Evolutionary conservation across 2,329 filamentous ascomycete genomes (phyloP), one percentile per base, ranked within the genome.

Genomic region (Epichloe scottii): DNA sequence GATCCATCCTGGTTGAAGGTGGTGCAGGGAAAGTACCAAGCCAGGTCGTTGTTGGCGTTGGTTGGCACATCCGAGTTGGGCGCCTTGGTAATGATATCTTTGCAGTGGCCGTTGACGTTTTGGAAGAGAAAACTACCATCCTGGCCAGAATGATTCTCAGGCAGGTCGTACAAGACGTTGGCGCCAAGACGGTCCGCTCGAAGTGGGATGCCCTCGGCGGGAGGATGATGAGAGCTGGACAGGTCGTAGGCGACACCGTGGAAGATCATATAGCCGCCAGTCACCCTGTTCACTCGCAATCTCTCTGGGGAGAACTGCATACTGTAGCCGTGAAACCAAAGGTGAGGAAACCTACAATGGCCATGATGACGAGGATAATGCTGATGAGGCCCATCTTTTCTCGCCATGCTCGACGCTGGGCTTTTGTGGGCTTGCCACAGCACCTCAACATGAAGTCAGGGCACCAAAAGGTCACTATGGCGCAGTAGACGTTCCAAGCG

Each of bases 41-140:
- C 93, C 55, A 98, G 71, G 52, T 95, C 71, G 11, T 82, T 81
- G 49, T 83, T 70, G 26, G 67, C 69, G 63, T 95, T 84, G 5
- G 85, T 86, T 1, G 90, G 89, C 8, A 98, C 82, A 59, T 89
- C 84, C 0, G 90, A 94, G 51, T 74, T 74, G 1, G 76, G 64
- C 1, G 85, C 79, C 7, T 76, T 68, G 1, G 81, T 95, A 63
- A 98, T 95, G 51, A 97, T 69, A 10, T 78, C 86, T 71, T 97
- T 98, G 77, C 93, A 98, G 55, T 86, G 87, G 46, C 93, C 94
- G 60, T 98, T 98, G 66, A 98, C 93, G 58, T 97, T 95, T 66
- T 98, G 93, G 70, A 98, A 98, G 62, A 98, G 71, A 65, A 98
- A 98, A 63, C 90, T 97, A 52, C 88, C 91, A 64, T 98, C 94